Evolutionary conservation across 768 basidiomycete genomes (phyloP).

Genomic region (Cubamyces sp.): DNA sequence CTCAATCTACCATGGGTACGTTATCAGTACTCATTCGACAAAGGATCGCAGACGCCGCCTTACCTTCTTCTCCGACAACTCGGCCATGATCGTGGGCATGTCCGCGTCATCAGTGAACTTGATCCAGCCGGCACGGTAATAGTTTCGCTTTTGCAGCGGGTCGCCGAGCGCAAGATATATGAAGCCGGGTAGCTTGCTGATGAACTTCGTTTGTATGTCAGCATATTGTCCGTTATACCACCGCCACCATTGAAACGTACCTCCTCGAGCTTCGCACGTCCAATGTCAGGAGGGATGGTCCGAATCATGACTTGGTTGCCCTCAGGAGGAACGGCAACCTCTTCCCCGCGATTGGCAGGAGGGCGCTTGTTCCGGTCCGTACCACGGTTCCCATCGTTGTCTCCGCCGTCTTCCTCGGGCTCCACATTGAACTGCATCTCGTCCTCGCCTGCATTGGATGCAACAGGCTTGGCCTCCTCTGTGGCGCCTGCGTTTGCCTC

Average conservation of each 20-base stretch:
- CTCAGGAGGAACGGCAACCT: conserved; percentile 65
- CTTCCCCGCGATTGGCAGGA: conserved; percentile 68
- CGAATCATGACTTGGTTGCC: conserved; percentile 94
- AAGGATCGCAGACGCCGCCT: conserved; percentile 5
- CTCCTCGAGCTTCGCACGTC: conserved; percentile 87
- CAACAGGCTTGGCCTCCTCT: conserved; percentile 58
- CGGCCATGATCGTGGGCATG: conserved; percentile 70
- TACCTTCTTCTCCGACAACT: conserved; percentile 87
- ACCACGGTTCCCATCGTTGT: conserved; percentile 51
- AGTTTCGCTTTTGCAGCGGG: conserved; percentile 90
- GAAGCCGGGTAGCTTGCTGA: conserved; percentile 73
- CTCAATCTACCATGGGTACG: conserved; percentile 67
- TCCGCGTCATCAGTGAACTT: conserved; percentile 85
- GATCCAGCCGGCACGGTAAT: conserved; percentile 94
- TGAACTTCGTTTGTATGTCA: conserved; percentile 10
- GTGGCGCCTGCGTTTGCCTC: conserved; percentile 35
- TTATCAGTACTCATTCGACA: neutral
- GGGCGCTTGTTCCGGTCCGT: conserved; percentile 46
- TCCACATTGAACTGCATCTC: conserved; percentile 78
- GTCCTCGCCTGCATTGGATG: conserved; percentile 52
- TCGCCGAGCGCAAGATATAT: conserved; percentile 90
- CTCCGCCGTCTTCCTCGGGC: conserved; percentile 69
- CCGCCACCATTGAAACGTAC: conserved; percentile 44
- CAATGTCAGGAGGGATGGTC: conserved; percentile 92
- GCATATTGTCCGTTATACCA: neutral